Evolutionary conservation across 805 yeast species (phyloP).

Genomic region (Priceomyces fermenticarens): DNA sequence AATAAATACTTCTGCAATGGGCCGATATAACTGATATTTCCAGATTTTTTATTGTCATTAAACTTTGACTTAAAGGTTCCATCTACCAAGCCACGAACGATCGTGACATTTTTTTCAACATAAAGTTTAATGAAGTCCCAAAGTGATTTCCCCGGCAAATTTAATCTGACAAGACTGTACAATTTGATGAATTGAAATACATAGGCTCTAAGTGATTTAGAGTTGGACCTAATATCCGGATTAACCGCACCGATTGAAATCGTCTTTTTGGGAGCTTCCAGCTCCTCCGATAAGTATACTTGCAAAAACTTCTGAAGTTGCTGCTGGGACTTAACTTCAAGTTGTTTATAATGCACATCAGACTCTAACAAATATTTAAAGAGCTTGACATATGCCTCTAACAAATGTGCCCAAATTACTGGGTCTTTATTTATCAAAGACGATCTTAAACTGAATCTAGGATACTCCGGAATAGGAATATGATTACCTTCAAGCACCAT

Average conservation of each 20-base stretch:
- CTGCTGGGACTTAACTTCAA: conserved; percentile 55
- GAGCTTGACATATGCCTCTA: conserved; percentile 59
- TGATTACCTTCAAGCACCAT: conserved; percentile 11
- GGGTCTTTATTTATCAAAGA: conserved; percentile 82
- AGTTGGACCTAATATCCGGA: conserved; percentile 59
- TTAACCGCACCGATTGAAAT: conserved; percentile 71
- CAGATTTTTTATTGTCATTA: conserved; percentile 48
- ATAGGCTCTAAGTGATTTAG: conserved; percentile 43
- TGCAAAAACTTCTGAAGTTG: conserved; percentile 57
- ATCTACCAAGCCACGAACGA: conserved; percentile 52
- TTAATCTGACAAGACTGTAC: conserved; percentile 54
- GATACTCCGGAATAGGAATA: conserved; percentile 65
- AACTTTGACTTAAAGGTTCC: conserved; percentile 50
- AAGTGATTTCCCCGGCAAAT: conserved; percentile 54
- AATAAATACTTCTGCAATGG: conserved; percentile 53
- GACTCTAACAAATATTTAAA: conserved; percentile 47
- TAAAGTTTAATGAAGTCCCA: conserved; percentile 67
- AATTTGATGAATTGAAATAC: conserved; percentile 50
- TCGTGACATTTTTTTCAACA: conserved; percentile 37
- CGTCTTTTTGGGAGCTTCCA: conserved; percentile 57
- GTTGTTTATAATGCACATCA: conserved; percentile 23
- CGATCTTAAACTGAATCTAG: conserved; percentile 72
- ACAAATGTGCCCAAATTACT: conserved; percentile 73
- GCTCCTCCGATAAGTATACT: conserved; percentile 57
- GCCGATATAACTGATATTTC: conserved; percentile 43